Base-by-base conservation (phyloP, 148 eudicot genomes). In the Linanthus parryae region DNA sequence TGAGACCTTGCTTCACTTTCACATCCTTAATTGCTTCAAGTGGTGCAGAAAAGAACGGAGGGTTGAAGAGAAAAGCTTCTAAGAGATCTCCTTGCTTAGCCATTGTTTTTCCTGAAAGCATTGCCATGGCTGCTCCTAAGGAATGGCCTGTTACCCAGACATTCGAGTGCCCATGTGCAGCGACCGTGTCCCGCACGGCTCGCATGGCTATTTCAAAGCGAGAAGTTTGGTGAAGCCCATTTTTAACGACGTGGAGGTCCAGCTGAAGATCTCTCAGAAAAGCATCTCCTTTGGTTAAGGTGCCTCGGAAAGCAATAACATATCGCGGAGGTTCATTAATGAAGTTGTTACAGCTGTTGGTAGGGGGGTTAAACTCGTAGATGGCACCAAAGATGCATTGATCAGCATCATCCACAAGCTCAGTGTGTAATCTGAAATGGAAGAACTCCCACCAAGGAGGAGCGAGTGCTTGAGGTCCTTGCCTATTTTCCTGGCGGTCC, bases 141-240 rank as follows among this genome's bases (percentile, higher is more conserved):
- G 98, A 92, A 54, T 82, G 92, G n/a, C 98, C 98, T 13, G 94
- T 64, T 61, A 86, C 30, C 94, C 95, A 91, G 8, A 86, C 51
- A 19, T 61, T 71, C 24, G 57, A 52, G 22, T 68, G 63, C 50
- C 88, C 85, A 46, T 70, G 71, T 11, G 76, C 56, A 27, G 95
- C 95, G 37, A 87, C 94, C 19, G 58, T 38, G 34, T 81, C 69
- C 20, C 95, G 64, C 11, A 83, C 87, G 3, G 87, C 79, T 65
- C 75, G 89, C 26, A 81, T 63, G 34, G 87, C 98, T 1, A 67
- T 68, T 54, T 73, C 85, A 7, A 72, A 77, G 18, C 95, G 85
- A 29, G 96, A 78, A n/a, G 95, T 70, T 24, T 42, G 69, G 62
- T 87, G 98, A 20, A 91, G 73, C 37, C 81, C 92, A 23, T 91